Base-by-base conservation (phyloP, 805 yeast genomes). In the Metschnikowia lunata region DNA sequence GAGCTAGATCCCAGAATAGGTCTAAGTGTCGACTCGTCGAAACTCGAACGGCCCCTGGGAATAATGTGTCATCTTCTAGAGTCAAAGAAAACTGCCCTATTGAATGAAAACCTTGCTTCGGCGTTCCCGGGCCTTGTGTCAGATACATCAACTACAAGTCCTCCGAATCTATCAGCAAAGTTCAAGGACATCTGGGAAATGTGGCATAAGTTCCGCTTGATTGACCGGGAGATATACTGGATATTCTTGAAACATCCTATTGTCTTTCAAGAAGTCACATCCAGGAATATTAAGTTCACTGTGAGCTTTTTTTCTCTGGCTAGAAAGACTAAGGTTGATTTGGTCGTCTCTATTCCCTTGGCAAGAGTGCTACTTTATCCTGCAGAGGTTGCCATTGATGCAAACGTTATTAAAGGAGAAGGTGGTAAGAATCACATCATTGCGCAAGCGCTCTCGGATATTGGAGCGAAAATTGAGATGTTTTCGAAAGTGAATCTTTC, bases 201-300 rank as follows among this genome's bases (percentile, higher is more conserved):
- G 10, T 50, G 55, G 52, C 26, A 40, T 35, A 44, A 42, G 26
- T 45, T 60, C 9, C 45, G 43, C 33, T 32, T 37, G 18, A 48
- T 62, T 8, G 74, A 69, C 45, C 31, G 38, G 8, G 69, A 66
- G 36, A 51, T 71, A 15, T 61, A 56, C 52, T 59, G 55, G 39
- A 48, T 67, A 2, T 54, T 64, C 1, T 41, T 66, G 28, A 54
- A 54, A 45, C 63, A 52, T 39, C 74, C 73, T 0, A 36, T 65
- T 12, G 39, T 42, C 13, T 39, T 54, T 29, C 37, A 28, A 27
- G 43, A 11, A 18, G 33, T 14, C 12, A 37, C 31, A 8, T 27
- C 30, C 6, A 37, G 33, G 3, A 14, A 9, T 13, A 43, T 51
- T 8, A 23, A 7, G 26, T 50, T 51, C 18, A 28, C 26, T 15